Conservation (phyloP, 202 grass and related monocot genomes). For the Carex sylvatica region DNA sequence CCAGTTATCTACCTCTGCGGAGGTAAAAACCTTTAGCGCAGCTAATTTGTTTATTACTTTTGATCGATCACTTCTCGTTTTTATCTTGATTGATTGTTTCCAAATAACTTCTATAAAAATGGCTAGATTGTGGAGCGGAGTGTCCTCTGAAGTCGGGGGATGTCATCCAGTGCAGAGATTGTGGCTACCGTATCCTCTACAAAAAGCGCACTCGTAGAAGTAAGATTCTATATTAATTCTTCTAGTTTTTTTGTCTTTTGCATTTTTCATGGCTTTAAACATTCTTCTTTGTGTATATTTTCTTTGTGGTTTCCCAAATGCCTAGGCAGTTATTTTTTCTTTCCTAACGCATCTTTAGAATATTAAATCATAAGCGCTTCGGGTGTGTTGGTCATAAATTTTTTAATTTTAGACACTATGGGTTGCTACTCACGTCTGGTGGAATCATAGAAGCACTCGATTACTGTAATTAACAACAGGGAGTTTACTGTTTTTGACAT, state of each 20-base stretch:
- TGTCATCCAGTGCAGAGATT: conserved; percentile 80
- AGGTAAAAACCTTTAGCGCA: conserved; percentile 15
- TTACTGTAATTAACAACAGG: too few relatives aligned
- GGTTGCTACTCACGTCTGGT: too few relatives aligned
- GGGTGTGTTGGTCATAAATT: too few relatives aligned
- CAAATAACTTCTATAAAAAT: not conserved
- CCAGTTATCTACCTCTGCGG: conserved; percentile 41
- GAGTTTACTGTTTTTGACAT: too few relatives aligned
- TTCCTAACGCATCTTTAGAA: too few relatives aligned
- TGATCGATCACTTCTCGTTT: not conserved
- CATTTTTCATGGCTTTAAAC: too few relatives aligned
- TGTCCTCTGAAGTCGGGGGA: conserved; percentile 64
- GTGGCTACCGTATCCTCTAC: conserved; percentile 83
- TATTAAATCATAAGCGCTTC: too few relatives aligned
- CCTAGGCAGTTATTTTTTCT: too few relatives aligned
- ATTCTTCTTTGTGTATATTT: not conserved
- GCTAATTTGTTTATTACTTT: not conserved
- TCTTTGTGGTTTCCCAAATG: not conserved
- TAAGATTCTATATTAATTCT: conserved; percentile 20
- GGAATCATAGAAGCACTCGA: too few relatives aligned
- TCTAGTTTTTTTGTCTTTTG: not conserved
- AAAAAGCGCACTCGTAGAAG: conserved; percentile 68
- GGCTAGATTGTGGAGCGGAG: conserved; percentile 61
- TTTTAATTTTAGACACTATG: too few relatives aligned
- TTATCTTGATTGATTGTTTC: not conserved